Evolutionary conservation across 805 yeast genomes (phyloP).

Genomic region (Metschnikowia proteae): DNA sequence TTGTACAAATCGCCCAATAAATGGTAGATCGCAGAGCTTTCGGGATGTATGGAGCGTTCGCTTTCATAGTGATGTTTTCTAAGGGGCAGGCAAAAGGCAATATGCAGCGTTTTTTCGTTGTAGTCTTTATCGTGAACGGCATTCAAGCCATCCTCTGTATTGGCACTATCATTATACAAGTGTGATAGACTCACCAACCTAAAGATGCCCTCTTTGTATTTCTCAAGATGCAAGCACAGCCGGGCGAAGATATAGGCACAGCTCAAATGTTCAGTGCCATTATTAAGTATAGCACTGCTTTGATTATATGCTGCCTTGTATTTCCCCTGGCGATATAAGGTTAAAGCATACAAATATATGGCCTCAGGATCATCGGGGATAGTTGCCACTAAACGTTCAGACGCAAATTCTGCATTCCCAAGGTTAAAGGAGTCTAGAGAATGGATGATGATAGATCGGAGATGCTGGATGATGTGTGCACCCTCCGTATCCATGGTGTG

Average conservation of each 20-base stretch:
- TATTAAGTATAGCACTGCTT: conserved; percentile 30
- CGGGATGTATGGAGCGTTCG: conserved; percentile 48
- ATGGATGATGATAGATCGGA: conserved; percentile 61
- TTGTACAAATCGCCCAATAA: conserved; percentile 67
- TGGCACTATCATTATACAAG: conserved; percentile 26
- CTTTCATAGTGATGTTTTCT: conserved; percentile 36
- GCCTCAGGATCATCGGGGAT: conserved; percentile 55
- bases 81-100: conserved; percentile 14
- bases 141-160: conserved; percentile 3
- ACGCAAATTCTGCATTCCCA: conserved; percentile 78
- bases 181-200: conserved; percentile 32
- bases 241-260: conserved; percentile 74
- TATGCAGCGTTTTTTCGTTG: neutral
- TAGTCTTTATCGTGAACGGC: neutral
- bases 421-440: conserved; percentile 66
- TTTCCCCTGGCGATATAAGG: conserved; percentile 55
- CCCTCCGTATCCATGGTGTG: conserved; percentile 17
- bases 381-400: conserved; percentile 74
- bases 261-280: conserved; percentile 55
- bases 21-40: conserved; percentile 62
- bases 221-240: conserved; percentile 54
- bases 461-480: conserved; percentile 35
- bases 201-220: conserved; percentile 58
- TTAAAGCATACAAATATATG: conserved; percentile 64
- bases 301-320: conserved; percentile 58